phyloP scores from a whole-genome alignment of 2,329 filamentous ascomycete genomes.

The Emericellopsis cladophorae region DNA sequence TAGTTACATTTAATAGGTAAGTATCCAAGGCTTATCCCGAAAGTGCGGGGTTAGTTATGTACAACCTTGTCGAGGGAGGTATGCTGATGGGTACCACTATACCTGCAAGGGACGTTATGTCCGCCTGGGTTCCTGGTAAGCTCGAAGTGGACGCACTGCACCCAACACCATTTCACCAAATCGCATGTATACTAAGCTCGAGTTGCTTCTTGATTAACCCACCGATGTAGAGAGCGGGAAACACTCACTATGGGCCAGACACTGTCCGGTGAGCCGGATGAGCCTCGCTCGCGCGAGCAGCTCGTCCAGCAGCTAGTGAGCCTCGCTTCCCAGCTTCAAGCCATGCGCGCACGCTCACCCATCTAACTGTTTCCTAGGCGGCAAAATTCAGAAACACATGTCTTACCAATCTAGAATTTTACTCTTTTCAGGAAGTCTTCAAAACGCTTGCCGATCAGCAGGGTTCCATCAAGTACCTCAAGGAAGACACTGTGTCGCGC shows the following conservation, averaged over 20 bases:
- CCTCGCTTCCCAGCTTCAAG: not conserved
- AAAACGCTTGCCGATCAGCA: conserved; percentile 53
- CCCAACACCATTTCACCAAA: too few relatives aligned
- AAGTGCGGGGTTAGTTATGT: too few relatives aligned
- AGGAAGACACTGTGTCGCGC: conserved; percentile 53
- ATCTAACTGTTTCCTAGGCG: conserved; percentile 27
- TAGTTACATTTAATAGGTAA: too few relatives aligned
- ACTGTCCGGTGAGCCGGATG: conserved; percentile 31
- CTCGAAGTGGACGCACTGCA: too few relatives aligned
- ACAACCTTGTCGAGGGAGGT: too few relatives aligned
- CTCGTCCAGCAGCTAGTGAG: conserved; percentile 37
- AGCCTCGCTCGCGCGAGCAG: conserved; percentile 35
- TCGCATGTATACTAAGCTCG: too few relatives aligned
- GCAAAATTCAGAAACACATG: conserved; percentile 54
- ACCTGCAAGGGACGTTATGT: too few relatives aligned
- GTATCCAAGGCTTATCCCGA: too few relatives aligned
- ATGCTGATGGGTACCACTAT: too few relatives aligned
- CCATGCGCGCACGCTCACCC: not conserved
- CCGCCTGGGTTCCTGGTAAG: too few relatives aligned
- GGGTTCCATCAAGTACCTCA: conserved; percentile 50
- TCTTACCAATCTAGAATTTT: conserved; percentile 59
- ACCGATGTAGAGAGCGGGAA: too few relatives aligned
- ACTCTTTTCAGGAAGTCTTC: conserved; percentile 64
- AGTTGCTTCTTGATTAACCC: too few relatives aligned
- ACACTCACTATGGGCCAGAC: conserved; percentile 35